Conservation (phyloP, 2,329 filamentous ascomycete genomes). For the Aspergillus alliaceus region DNA sequence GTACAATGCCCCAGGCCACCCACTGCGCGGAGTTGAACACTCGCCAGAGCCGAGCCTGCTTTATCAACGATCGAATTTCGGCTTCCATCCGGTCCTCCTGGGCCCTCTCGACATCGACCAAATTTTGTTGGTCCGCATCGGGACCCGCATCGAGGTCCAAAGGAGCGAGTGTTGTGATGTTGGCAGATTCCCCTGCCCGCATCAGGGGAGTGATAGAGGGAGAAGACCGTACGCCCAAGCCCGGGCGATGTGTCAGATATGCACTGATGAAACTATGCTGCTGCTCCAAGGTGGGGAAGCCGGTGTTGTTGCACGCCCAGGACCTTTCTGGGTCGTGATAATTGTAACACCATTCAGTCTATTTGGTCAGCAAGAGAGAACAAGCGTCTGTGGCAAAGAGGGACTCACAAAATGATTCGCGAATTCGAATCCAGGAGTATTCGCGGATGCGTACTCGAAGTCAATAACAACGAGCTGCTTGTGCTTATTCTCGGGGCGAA, state of each 20-base stretch:
- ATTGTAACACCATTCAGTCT: slow-evolving; percentile 95
- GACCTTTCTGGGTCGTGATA: slow-evolving; percentile 74
- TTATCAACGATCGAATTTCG: slow-evolving; percentile 68
- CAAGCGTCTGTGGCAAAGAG: not conserved
- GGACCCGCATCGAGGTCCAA: slow-evolving; percentile 82
- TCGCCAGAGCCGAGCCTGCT: slow-evolving; percentile 82
- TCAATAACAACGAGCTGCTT: slow-evolving; percentile 97
- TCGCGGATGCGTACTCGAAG: slow-evolving; percentile 94
- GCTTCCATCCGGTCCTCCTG: slow-evolving; percentile 65
- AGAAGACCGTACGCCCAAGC: slow-evolving; percentile 33
- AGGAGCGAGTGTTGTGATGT: slow-evolving; percentile 53
- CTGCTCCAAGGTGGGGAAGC: slow-evolving; percentile 77
- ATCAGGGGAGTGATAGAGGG: slow-evolving; percentile 39
- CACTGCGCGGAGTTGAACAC: slow-evolving; percentile 84
- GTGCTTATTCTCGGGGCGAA: slow-evolving; percentile 88
- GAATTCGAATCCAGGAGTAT: slow-evolving; percentile 83
- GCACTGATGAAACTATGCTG: slow-evolving; percentile 82
- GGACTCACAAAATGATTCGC: slow-evolving; percentile 84
- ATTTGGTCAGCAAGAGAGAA: slow-evolving; percentile 12
- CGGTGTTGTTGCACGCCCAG: slow-evolving; percentile 65
- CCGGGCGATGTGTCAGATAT: slow-evolving; percentile 79
- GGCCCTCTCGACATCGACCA: slow-evolving; percentile 59
- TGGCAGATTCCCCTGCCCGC: slow-evolving; percentile 50
- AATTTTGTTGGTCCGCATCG: slow-evolving; percentile 50
- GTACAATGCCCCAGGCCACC: slow-evolving; percentile 95